Conservation (phyloP, 768 basidiomycete genomes). For the Suillus subluteus region DNA sequence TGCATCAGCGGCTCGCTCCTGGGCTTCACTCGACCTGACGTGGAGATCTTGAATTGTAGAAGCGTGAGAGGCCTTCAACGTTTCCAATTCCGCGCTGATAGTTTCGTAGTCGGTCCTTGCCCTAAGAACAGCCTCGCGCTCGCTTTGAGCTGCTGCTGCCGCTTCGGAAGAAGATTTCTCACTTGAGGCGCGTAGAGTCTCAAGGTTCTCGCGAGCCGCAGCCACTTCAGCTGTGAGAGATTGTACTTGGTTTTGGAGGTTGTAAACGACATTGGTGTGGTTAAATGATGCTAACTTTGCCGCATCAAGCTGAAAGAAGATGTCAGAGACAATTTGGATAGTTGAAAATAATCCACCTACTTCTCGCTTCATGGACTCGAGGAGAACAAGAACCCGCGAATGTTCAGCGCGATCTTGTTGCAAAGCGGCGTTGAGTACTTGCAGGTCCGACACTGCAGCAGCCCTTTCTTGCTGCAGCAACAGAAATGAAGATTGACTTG, state of each 20-base stretch:
- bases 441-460: constrained; percentile 51
- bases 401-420: constrained; percentile 37
- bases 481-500: constrained; percentile 47
- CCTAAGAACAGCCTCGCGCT: constrained; percentile 66
- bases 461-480: constrained; percentile 54
- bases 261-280: constrained; percentile 51
- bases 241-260: constrained; percentile 53
- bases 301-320: constrained; percentile 49
- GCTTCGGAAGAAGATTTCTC: constrained; percentile 47
- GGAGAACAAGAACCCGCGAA: constrained; percentile 28
- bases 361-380: constrained; percentile 51
- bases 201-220: constrained; percentile 55
- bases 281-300: constrained; percentile 43
- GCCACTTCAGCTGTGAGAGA: constrained; percentile 53
- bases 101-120: constrained; percentile 65
- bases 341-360: constrained; percentile 40
- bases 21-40: constrained; percentile 48
- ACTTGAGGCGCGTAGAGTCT: constrained; percentile 49
- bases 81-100: constrained; percentile 53
- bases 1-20: constrained; percentile 46
- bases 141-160: constrained; percentile 55
- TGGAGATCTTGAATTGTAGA: constrained; percentile 51
- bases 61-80: constrained; percentile 53
- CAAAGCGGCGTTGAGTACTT: constrained; percentile 45
- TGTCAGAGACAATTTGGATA: constrained; percentile 9